Evolutionary conservation across 495 filamentous ascomycete species (phyloP).

Genomic region (Glarea lozoyensis): DNA sequence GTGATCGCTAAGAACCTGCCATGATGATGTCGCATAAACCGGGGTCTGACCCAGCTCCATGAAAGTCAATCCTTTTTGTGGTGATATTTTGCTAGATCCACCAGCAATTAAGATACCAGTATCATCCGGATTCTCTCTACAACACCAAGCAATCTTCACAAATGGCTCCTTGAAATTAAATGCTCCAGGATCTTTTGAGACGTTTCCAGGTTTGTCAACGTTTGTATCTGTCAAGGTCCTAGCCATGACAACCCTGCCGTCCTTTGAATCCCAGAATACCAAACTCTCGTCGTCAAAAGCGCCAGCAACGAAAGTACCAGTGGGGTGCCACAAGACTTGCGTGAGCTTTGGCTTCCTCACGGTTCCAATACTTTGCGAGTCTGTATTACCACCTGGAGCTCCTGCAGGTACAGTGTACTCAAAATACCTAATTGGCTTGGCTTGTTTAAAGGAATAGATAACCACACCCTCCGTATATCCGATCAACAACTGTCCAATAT

Average conservation of each 20-base stretch:
- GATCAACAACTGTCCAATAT: slow-evolving; percentile 86
- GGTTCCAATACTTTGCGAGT: slow-evolving; percentile 38
- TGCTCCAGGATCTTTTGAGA: slow-evolving; percentile 26
- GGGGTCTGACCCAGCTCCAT: slow-evolving; percentile 84
- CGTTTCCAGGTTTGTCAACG: slow-evolving; percentile 46
- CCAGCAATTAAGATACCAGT: slow-evolving; percentile 84
- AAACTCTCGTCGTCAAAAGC: slow-evolving; percentile 84
- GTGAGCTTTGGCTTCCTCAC: slow-evolving; percentile 61
- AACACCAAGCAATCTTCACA: slow-evolving; percentile 77
- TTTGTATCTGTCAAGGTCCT: slow-evolving; percentile 66
- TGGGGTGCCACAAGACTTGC: slow-evolving; percentile 88
- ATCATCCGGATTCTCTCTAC: slow-evolving; percentile 74
- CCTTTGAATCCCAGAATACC: slow-evolving; percentile 91
- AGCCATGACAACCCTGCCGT: slow-evolving; percentile 77
- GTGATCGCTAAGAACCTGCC: slow-evolving; percentile 70
- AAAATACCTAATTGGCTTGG: slow-evolving; percentile 64
- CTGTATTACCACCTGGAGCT: slow-evolving; percentile 67
- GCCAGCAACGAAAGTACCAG: slow-evolving; percentile 81
- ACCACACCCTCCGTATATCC: slow-evolving; percentile 82
- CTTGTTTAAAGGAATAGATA: slow-evolving; percentile 88
- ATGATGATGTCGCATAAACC: slow-evolving; percentile 80
- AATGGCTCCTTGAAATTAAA: slow-evolving; percentile 60
- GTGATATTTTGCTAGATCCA: slow-evolving; percentile 53
- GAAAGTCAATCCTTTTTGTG: slow-evolving; percentile 71
- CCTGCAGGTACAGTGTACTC: slow-evolving; percentile 74